Evolutionary conservation across 202 grass and related monocot genomes (phyloP).

Genomic region (Schoenoplectus tabernaemontani): DNA sequence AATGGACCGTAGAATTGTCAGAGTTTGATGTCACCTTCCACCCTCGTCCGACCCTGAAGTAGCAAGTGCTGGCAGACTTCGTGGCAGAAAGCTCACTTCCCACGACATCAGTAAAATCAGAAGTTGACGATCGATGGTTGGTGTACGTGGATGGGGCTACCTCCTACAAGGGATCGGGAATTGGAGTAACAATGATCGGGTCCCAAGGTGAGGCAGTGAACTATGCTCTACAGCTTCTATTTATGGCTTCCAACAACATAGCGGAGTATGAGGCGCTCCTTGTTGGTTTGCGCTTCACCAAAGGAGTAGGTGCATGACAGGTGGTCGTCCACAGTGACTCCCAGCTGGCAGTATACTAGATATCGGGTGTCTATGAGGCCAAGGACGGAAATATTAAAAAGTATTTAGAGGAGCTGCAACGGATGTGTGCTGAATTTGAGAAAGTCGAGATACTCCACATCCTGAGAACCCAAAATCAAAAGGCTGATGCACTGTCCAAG

Average conservation of each 20-base stretch:
- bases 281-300: background rate
- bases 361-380: background rate
- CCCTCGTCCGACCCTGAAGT: background rate
- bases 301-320: background rate
- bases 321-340: background rate
- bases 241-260: background rate
- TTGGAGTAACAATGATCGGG: too few species aligned
- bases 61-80: background rate
- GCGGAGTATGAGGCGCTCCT: background rate
- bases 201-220: too few species aligned
- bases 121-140: too few species aligned
- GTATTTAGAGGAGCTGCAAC: background rate
- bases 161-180: background rate
- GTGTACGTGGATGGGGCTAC: too few species aligned
- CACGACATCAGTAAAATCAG: rapidly evolving
- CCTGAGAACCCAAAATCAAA: background rate
- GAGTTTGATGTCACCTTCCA: background rate
- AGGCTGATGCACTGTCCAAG: background rate
- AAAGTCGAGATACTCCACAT: background rate
- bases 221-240: background rate
- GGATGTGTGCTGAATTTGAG: background rate
- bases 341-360: background rate
- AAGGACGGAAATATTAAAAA: background rate
- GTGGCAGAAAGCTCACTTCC: background rate
- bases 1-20: too few species aligned